Evolutionary conservation across 371 early-diverging fungal species (phyloP).

Genomic region (Amoeboaphelidium protococcarum): DNA sequence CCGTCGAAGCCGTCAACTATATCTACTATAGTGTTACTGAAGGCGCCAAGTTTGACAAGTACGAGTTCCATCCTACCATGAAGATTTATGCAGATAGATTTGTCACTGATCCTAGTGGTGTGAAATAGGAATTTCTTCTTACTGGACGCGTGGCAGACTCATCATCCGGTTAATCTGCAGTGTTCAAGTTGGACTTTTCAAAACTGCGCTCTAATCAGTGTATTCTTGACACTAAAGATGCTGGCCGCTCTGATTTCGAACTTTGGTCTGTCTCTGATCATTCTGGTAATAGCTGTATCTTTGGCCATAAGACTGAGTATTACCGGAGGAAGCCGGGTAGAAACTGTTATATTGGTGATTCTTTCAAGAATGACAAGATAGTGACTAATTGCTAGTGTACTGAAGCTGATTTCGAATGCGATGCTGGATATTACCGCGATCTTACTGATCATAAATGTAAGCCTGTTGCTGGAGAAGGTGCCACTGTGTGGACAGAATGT

Average conservation of each 20-base stretch:
- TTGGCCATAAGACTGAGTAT: constrained; percentile 19
- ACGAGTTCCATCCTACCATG: not conserved
- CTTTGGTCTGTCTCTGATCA: not conserved
- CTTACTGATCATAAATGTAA: not conserved
- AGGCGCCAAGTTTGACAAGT: not conserved
- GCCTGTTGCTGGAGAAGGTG: no score
- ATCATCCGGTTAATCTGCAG: not conserved
- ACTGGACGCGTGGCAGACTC: not conserved
- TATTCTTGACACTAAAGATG: not conserved
- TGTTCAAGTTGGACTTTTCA: no score
- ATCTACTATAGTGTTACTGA: not conserved
- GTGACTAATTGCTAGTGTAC: constrained; percentile 44
- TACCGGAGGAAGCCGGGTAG: constrained; percentile 42
- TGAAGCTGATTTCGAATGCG: constrained; percentile 59
- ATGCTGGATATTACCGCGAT: not conserved
- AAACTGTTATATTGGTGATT: constrained; percentile 48
- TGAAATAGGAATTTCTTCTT: not conserved
- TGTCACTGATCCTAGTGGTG: not conserved
- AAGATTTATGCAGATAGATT: not conserved
- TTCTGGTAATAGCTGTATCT: not conserved
- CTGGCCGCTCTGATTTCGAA: not conserved
- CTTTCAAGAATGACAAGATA: constrained; percentile 22
- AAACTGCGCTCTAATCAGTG: no score
- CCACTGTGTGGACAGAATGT: no score
- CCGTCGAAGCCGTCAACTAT: constrained; percentile 13